Percentiles rank a stretch among this genome's conserved stretches.
Conservation (phyloP, 2,329 filamentous ascomycete species). For the Aspergillus carbonarius region DNA sequence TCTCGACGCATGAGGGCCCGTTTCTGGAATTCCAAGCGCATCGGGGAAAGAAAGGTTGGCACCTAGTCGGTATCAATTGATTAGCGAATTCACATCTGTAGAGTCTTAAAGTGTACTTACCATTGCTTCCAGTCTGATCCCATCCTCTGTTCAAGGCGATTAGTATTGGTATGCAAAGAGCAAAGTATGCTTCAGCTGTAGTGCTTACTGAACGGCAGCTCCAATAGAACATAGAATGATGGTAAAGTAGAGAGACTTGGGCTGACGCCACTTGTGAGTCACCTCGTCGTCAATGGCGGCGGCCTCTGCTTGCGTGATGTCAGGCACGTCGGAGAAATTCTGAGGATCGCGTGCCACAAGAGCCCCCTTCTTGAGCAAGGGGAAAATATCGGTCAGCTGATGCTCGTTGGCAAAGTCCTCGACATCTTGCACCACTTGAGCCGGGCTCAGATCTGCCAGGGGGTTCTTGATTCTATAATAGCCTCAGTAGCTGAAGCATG, state of each 20-base stretch:
- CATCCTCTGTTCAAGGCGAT: slow-evolving; percentile 24
- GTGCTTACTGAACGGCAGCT: slow-evolving; percentile 51
- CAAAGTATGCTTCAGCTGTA: neutral
- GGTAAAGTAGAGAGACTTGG: slow-evolving; percentile 49
- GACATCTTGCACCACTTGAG: slow-evolving; percentile 42
- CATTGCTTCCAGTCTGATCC: slow-evolving; percentile 37
- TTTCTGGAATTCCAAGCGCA: slow-evolving; percentile 46
- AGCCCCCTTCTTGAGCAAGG: slow-evolving; percentile 49
- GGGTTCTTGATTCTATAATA: slow-evolving; percentile 47
- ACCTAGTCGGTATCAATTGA: slow-evolving; percentile 35
- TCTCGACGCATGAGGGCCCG: slow-evolving; percentile 38
- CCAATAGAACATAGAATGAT: slow-evolving; percentile 54
- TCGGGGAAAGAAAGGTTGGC: slow-evolving; percentile 54
- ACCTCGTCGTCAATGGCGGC: slow-evolving; percentile 47
- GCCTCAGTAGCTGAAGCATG: slow-evolving; percentile 1
- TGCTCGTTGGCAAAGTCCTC: slow-evolving; percentile 44
- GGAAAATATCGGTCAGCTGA: slow-evolving; percentile 41
- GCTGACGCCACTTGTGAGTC: slow-evolving; percentile 52
- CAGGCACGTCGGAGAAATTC: slow-evolving; percentile 45
- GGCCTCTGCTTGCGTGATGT: slow-evolving; percentile 44
- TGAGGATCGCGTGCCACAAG: slow-evolving; percentile 51
- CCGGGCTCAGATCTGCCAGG: slow-evolving; percentile 41
- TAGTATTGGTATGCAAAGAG: neutral
- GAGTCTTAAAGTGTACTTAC: slow-evolving; percentile 9
- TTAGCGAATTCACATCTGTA: neutral